Base-by-base conservation (phyloP, 345 rosid genomes). In the Murraya koenigii region DNA sequence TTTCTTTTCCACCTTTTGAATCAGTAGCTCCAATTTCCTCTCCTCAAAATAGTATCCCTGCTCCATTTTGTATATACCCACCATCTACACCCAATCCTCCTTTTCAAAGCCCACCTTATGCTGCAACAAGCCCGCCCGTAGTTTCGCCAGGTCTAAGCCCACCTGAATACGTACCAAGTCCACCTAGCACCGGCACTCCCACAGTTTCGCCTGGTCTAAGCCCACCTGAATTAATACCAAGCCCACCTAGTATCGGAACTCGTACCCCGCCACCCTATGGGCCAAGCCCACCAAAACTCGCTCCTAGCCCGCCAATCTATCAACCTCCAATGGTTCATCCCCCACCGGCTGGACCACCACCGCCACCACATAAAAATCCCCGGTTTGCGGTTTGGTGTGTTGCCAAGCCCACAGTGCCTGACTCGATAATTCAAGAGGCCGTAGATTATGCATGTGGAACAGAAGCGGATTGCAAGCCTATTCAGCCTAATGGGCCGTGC, bases 401-500 rank as follows among this genome's bases (percentile, higher is more conserved):
- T 32, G 87, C 87, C 3, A 88, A 86, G 78, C 89, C 85, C 0
- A 49, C 85, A 0, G 88, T 86, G 64, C 85, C 86, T 0, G 85
- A 84, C 33, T 8, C 82, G 0, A 74, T 77, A 19, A 56, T 88
- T 19, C 87, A 88, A 73, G 84, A 47, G 32, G 89, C 85, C 0
- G 60, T 88, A 85, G 89, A 88, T 33, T 88, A 88, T 26, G 90
- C 90, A 17, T 88, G 90, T 73, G 89, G 90, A 44, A 71, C 76
- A 1, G 89, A 87, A 26, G 88, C 88, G 0, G 87, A 86, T 60
- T 88, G 91, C 82, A 76, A 80, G 58, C n/a, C 77, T 0, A 82
- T 86, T 74, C 86, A 82, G 63, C 82, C 82, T 30, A 78, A 81
- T 38, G 85, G 80, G 69, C 47, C 49, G 0, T 86, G 89, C 61